Percentiles rank a stretch among this genome's conserved stretches.
Evolutionary conservation across 371 early-diverging fungal species (phyloP).

Genomic region (Syncephalastrum monosporum): DNA sequence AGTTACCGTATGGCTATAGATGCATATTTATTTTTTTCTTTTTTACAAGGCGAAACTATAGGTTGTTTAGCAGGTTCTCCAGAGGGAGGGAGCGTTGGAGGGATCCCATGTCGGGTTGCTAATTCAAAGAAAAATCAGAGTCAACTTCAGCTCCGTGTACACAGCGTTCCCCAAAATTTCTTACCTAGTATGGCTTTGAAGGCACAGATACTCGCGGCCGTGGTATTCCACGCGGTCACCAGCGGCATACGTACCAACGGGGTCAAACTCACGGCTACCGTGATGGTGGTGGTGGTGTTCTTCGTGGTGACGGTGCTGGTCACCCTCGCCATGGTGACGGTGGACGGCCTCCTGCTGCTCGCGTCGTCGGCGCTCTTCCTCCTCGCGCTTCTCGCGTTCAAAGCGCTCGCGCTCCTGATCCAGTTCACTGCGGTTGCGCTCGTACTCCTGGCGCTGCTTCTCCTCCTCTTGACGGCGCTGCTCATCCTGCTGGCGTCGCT

Average conservation of each 20-base stretch:
- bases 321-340: background rate
- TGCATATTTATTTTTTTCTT: too few species aligned
- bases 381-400: slow-evolving; percentile 26
- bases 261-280: slow-evolving; percentile 46
- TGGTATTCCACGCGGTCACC: slow-evolving; percentile 59
- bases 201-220: slow-evolving; percentile 48
- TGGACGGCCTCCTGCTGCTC: slow-evolving; percentile 8
- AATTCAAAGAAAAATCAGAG: too few species aligned
- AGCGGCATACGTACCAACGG: slow-evolving; percentile 53
- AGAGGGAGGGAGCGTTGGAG: too few species aligned
- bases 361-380: slow-evolving; percentile 8
- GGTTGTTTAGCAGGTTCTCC: too few species aligned
- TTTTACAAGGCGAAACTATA: too few species aligned
- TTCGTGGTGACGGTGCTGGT: background rate
- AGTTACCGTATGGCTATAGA: too few species aligned
- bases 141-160: too few species aligned
- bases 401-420: slow-evolving; percentile 26
- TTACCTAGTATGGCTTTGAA: slow-evolving; percentile 49
- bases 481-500: slow-evolving; percentile 7
- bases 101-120: too few species aligned
- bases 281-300: slow-evolving; percentile 12
- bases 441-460: slow-evolving; percentile 10
- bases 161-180: too few species aligned
- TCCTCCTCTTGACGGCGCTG: slow-evolving; percentile 3
- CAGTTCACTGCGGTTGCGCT: slow-evolving; percentile 26